These are phyloP conservation scores for Paspalum notatum DNA, from an alignment of 176 grass and related monocot species.

Conservation along the genomic window DNA sequence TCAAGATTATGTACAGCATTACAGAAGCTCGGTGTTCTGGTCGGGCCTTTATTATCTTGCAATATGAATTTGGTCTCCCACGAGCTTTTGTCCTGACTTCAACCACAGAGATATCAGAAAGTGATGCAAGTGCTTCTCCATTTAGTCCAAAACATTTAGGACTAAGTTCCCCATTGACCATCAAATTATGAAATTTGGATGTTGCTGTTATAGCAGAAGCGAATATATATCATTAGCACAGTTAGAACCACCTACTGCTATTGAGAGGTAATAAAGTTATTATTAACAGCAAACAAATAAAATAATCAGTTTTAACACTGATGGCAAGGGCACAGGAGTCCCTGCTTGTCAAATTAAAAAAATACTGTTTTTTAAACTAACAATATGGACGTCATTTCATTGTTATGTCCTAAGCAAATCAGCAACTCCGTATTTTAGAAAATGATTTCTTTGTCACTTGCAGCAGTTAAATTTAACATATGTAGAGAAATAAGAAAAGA, in stretches of 20 bases:
- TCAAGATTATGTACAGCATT: conserved; percentile 31
- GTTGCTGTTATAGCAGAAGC: conserved; percentile 53
- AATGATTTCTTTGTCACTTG: conserved; percentile 4
- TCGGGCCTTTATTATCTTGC: conserved; percentile 92
- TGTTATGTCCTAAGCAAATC: conserved; percentile 22
- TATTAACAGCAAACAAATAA: background rate
- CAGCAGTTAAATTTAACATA: conserved; percentile 33
- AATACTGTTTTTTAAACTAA: background rate
- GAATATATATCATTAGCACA: conserved; percentile 17
- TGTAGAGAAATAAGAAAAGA: background rate
- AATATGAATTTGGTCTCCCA: conserved; percentile 91
- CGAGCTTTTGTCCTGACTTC: conserved; percentile 89
- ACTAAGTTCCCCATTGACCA: conserved; percentile 36
- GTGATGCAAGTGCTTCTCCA: conserved; percentile 78
- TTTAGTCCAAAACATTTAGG: conserved; percentile 59
- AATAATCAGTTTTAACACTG: conserved; percentile 18
- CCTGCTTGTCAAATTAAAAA: conserved; percentile 10
- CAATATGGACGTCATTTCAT: conserved; percentile 15
- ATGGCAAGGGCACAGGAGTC: background rate
- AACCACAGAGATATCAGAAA: conserved; percentile 93
- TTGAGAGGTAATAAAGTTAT: background rate
- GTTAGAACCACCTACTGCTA: conserved; percentile 18
- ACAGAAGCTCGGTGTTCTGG: conserved; percentile 28
- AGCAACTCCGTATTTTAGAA: conserved; percentile 1
- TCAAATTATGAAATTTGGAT: conserved; percentile 57